Base-by-base conservation (phyloP, 2,329 filamentous ascomycete genomes). In the Botrytis aclada region DNA sequence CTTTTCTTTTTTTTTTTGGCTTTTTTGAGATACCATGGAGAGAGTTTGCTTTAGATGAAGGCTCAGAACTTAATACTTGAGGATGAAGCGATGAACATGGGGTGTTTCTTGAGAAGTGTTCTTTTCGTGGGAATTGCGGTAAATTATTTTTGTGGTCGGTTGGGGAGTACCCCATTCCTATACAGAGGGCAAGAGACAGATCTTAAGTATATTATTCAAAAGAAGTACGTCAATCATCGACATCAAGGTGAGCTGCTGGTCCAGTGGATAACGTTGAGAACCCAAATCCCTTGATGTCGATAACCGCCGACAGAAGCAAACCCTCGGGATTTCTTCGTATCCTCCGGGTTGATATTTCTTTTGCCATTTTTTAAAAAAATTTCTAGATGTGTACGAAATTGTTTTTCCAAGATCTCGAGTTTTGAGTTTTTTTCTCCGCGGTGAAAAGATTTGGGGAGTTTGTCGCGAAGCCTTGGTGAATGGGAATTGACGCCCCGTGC, bases 1-100 rank as follows among this genome's bases (percentile, higher is more conserved):
- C 22, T 47, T 47, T 10, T 0, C 0, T 1, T 1, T 10, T 47
- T 10, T 47, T 4, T 10, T 47, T 47, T 20, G 1, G 10, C 22
- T 6, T 9, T 25, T 16, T 25, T 8, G 1, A 47, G 22, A 47
- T 0, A 25, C 6, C 8, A 47, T 25, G 9, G 4, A 12, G 10
- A 25, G 22, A 10, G 0, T 51, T 10, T n/a, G 4, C 4, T 51
- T 51, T 12, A 9, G 2, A 14, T 51, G 22, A 14, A 6, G 4
- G 1, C 14, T 51, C 6, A 3, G 22, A 51, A 25, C 22, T 51
- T n/a, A n/a, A 51, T 51, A 0, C 22, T n/a, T n/a, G 3, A 6
- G 10, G 22, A 12, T 51, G 10, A n/a, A 25, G 6, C 25, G 22
- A 51, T 14, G 4, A n/a, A 9, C 25, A 14, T 4, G 10, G 10